Evolutionary conservation across 1,284 basidiomycete genomes (phyloP).

Genomic region (Leccinum laetum): DNA sequence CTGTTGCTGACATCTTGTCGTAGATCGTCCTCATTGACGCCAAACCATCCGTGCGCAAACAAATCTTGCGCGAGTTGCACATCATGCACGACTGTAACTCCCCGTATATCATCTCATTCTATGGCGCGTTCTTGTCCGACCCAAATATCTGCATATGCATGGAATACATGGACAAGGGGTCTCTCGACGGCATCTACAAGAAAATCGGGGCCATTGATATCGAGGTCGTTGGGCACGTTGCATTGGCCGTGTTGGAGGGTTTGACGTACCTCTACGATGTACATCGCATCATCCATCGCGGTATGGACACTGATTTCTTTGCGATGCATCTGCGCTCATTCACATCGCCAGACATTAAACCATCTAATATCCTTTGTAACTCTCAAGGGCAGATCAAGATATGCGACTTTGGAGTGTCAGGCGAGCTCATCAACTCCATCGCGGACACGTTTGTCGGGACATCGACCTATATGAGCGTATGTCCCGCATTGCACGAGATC

Average conservation of each 20-base stretch:
- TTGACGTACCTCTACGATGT: constrained; percentile 98
- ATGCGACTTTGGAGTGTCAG: constrained; percentile 98
- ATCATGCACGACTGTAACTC: constrained; percentile 99
- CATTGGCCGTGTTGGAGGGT: constrained; percentile 91
- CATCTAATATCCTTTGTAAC: constrained; percentile 96
- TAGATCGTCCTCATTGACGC: constrained; percentile 98
- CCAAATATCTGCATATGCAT: constrained; percentile 99
- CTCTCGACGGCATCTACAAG: constrained; percentile 93
- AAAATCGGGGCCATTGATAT: constrained; percentile 89
- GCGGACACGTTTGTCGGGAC: constrained; percentile 99
- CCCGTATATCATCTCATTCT: constrained; percentile 94
- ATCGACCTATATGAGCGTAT: constrained; percentile 98
- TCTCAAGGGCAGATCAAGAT: constrained; percentile 96
- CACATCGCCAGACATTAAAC: constrained; percentile 89
- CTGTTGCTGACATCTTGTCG: not conserved
- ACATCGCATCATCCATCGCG: constrained; percentile 99
- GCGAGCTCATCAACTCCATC: constrained; percentile 98
- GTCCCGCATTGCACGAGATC: constrained; percentile 35
- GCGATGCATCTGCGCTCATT: constrained; percentile 7
- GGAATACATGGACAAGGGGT: constrained; percentile 96
- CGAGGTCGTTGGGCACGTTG: constrained; percentile 88
- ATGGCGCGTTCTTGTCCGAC: constrained; percentile 94
- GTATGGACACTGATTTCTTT: constrained; percentile 44
- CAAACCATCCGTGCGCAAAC: constrained; percentile 96
- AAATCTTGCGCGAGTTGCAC: constrained; percentile 96